Percentiles rank a stretch among this genome's conserved stretches.
phyloP scores from a whole-genome alignment of 2,329 filamentous ascomycete species.

The Ophiocordyceps robertsii region DNA sequence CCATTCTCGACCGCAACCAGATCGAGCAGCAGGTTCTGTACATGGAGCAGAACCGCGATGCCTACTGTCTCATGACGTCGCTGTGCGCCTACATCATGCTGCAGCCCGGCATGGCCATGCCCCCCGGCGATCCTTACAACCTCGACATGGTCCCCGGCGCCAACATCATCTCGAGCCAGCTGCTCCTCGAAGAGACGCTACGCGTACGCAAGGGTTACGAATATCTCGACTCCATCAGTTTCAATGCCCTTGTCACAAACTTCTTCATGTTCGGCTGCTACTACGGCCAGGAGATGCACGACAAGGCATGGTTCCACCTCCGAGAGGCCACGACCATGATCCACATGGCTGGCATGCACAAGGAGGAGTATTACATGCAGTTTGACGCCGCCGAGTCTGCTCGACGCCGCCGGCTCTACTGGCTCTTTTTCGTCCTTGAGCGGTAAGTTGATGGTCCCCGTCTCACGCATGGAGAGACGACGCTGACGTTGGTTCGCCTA shows the following conservation, averaged over 20 bases:
- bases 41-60: constrained; percentile 48
- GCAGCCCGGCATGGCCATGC: constrained; percentile 53
- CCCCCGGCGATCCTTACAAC: constrained; percentile 39
- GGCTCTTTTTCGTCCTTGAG: constrained; percentile 60
- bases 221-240: constrained; percentile 40
- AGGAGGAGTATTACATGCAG: constrained; percentile 48
- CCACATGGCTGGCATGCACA: constrained; percentile 45
- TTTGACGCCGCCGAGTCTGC: constrained; percentile 47
- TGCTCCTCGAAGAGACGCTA: constrained; percentile 54
- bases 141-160: constrained; percentile 43
- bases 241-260: constrained; percentile 54
- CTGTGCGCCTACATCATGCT: constrained; percentile 56
- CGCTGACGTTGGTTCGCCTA: background rate
- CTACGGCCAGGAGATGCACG: constrained; percentile 58
- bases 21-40: constrained; percentile 45
- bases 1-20: constrained; percentile 44
- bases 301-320: constrained; percentile 67
- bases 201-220: constrained; percentile 52
- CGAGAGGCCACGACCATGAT: constrained; percentile 63
- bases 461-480: background rate
- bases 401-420: constrained; percentile 54
- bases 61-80: constrained; percentile 51
- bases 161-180: constrained; percentile 49
- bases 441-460: constrained; percentile 31
- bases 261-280: constrained; percentile 67